Base-by-base conservation (phyloP, 2,329 filamentous ascomycete species). In the Verticillium nonalfalfae region DNA sequence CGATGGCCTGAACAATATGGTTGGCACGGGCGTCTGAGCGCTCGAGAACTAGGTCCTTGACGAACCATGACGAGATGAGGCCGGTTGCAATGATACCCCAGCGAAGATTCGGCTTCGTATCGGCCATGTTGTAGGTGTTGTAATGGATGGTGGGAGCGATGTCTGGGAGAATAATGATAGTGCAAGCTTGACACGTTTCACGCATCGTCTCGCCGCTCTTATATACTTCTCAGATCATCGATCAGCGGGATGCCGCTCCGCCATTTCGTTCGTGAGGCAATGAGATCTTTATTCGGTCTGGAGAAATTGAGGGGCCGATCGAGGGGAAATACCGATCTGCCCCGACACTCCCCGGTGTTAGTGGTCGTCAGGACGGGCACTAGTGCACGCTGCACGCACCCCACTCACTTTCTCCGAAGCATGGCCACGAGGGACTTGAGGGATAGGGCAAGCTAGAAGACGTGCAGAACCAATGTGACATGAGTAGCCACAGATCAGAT, bases 31-130 rank as follows among this genome's bases (percentile, higher is more conserved):
- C 71, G 39, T 74, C 69, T 3, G 68, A 33, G 14, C 77, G 71
- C 7, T 71, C 62, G n/a, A 77, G 66, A 9, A 74, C 62, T 4
- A 81, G 68, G 62, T 81, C 78, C 5, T 67, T 65, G 0, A 79
- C 75, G 63, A 80, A 80, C 77, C 74, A 78, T 54, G 70, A 72
- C 4, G 75, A 75, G 58, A 78, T 78, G 61, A 73, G 67, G 31
- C 76, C 76, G 11, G 74, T 76, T 33, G 73, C 72, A 61, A 73
- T 66, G 60, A 76, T 72, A 40, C 73, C 73, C 74, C 73, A 75
- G 57, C 74, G 70, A 4, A 73, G 60, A 11, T 69, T 71, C n/a
- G 64, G 60, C 31, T 67, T 26, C 11, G 21, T 7, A 7, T 58
- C 58, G 40, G 56, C n/a, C 58, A 59, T 59, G 33, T 9, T 55